Evolutionary conservation across 805 yeast genomes (phyloP).

Genomic region (Candida sphagnicola): DNA sequence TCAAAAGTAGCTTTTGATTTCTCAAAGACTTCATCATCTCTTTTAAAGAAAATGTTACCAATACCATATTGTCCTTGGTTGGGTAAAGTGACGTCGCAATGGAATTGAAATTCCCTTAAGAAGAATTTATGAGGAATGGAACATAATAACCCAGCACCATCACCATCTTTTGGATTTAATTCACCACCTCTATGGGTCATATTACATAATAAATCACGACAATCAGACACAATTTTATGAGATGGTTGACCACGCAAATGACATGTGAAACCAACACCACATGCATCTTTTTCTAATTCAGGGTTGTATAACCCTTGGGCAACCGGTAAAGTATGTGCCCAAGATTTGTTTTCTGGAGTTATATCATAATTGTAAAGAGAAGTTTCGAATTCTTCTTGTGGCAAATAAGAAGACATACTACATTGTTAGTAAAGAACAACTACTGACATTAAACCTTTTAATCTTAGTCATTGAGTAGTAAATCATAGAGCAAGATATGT

Average conservation of each 20-base stretch:
- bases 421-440: slow-evolving; percentile 3
- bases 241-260: slow-evolving; percentile 84
- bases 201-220: slow-evolving; percentile 80
- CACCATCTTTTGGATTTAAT: slow-evolving; percentile 96
- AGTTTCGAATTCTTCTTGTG: slow-evolving; percentile 35
- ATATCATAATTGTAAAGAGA: slow-evolving; percentile 66
- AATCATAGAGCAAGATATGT: too few relatives aligned
- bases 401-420: slow-evolving; percentile 33
- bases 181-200: slow-evolving; percentile 99
- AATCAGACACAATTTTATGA: slow-evolving; percentile 93
- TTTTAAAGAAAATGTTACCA: slow-evolving; percentile 91
- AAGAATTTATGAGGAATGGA: slow-evolving; percentile 89
- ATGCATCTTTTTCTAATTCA: slow-evolving; percentile 90
- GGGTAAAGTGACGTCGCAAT: slow-evolving; percentile 67
- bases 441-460: too few relatives aligned
- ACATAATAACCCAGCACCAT: slow-evolving; percentile 96
- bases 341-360: slow-evolving; percentile 72
- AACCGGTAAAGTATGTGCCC: slow-evolving; percentile 89
- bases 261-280: slow-evolving; percentile 98
- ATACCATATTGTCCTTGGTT: slow-evolving; percentile 85
- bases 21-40: slow-evolving; percentile 66
- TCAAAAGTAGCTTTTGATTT: slow-evolving; percentile 77
- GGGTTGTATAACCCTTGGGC: slow-evolving; percentile 92
- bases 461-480: too few relatives aligned
- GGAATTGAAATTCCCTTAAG: slow-evolving; percentile 75